Conservation (phyloP, 2,329 filamentous ascomycete species). For the Ceratocystis huliohia region DNA sequence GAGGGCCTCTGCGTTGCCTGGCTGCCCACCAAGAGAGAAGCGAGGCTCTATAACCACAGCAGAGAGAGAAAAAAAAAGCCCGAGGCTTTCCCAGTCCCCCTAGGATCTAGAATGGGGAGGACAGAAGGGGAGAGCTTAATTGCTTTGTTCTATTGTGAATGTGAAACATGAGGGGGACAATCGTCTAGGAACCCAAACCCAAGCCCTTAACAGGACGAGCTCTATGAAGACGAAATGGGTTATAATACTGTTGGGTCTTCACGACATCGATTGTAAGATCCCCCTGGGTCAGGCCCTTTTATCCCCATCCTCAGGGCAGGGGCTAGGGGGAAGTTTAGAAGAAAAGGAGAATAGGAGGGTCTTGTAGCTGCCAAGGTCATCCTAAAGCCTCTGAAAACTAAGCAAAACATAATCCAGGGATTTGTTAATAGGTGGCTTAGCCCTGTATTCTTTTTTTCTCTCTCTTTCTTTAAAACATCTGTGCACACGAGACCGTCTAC, state of each 20-base stretch:
- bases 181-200: neutral
- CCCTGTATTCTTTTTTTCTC: neutral
- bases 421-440: neutral
- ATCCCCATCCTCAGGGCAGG: neutral
- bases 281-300: neutral
- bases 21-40: neutral
- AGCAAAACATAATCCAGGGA: too few relatives aligned
- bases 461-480: neutral
- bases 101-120: too few relatives aligned
- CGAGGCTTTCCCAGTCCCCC: neutral
- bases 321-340: neutral
- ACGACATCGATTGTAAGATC: neutral
- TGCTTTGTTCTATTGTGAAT: neutral
- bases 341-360: neutral
- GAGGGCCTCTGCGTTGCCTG: neutral
- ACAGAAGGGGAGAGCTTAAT: too few relatives aligned
- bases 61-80: neutral
- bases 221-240: neutral
- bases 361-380: too few relatives aligned
- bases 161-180: slow-evolving; percentile 1
- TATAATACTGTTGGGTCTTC: neutral
- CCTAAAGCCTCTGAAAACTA: too few relatives aligned
- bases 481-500: neutral
- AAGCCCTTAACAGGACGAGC: neutral
- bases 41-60: neutral